Evolutionary conservation across 1,284 basidiomycete species (phyloP), one percentile per base, ranked within the genome.

Genomic region (Ceratobasidium sp.): DNA sequence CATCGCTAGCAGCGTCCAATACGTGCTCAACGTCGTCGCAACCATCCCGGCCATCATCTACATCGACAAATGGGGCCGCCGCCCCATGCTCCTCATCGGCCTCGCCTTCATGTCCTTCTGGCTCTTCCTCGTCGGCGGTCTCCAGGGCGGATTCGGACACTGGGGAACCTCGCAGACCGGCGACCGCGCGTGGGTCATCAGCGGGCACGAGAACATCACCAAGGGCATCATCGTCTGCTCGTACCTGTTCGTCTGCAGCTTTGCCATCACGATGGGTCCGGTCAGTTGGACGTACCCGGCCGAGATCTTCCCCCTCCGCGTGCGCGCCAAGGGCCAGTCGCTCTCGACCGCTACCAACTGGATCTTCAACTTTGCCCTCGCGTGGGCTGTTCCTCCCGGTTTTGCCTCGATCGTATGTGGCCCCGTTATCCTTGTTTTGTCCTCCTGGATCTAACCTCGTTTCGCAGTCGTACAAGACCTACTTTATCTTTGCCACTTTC

Each of bases 401-500:
- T 83, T 89, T 41, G 79, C 83, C 34, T 81, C 75, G 72, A 88
- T 89, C 66, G 86, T 85, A 19, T 87, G 86, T 85, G 5, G 87
- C 85, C 8, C 8, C 9, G 9, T 27, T 59, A 11, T 41, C 27
- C 1, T 24, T 59, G 19, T 9, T 13, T 9, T 11, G 59, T 14
- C 34, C 27, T 34, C n/a, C 53, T 64, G 46, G 14, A 39, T 46
- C 4, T 24, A 31, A 49, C 61, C 46, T 56, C 7, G 75, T 2
- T 69, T 64, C 62, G 31, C 73, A 14, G 75, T 39, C 78, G 68
- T 68, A 74, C 76, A 34, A 76, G 80, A 89, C 88, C 1, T 89
- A 92, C 83, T 92, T 92, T 81, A 89, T 92, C 81, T 92, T 92
- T 79, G 90, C 88, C 7, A 84, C 89, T 8, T 92, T 92, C 87